These are phyloP conservation scores for Ustulina deusta DNA, from an alignment of 2,329 filamentous ascomycete genomes.

Conservation along the genomic window DNA sequence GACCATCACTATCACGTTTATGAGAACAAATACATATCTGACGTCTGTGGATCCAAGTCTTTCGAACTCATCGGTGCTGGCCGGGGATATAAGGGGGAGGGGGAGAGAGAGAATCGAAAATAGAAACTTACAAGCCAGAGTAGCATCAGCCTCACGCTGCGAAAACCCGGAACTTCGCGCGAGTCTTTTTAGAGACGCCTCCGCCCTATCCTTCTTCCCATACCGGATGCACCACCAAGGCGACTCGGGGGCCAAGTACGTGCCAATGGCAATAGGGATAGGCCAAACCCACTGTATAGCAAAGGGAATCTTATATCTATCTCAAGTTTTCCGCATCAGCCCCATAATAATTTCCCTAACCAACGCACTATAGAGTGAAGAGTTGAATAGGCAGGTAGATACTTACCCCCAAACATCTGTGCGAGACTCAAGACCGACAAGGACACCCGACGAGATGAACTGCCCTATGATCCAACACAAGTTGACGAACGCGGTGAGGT, in stretches of 20 bases:
- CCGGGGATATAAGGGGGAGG: not conserved
- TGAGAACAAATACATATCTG: not conserved
- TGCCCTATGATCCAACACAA: slow-evolving; percentile 55
- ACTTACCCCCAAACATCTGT: slow-evolving; percentile 49
- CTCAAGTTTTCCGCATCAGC: not conserved
- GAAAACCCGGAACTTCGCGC: slow-evolving; percentile 49
- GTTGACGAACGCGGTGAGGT: slow-evolving; percentile 49
- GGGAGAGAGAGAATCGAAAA: not conserved
- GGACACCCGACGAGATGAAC: slow-evolving; percentile 53
- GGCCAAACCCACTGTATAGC: slow-evolving; percentile 50
- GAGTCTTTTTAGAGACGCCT: slow-evolving; percentile 46
- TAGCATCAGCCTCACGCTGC: slow-evolving; percentile 48
- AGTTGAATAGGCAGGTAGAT: not conserved
- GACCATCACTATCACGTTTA: slow-evolving; percentile 52
- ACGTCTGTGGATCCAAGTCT: not conserved
- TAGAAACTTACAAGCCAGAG: slow-evolving; percentile 46
- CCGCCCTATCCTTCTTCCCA: slow-evolving; percentile 41
- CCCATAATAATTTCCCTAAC: not conserved
- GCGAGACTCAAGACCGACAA: slow-evolving; percentile 44
- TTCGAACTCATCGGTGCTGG: not conserved
- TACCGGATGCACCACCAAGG: slow-evolving; percentile 50
- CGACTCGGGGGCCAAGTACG: slow-evolving; percentile 48
- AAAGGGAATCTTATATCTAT: slow-evolving; percentile 50
- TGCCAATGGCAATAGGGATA: slow-evolving; percentile 48
- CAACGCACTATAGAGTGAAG: not conserved